Conservation (phyloP, 441 rosid species). For the Populus hybrid region DNA sequence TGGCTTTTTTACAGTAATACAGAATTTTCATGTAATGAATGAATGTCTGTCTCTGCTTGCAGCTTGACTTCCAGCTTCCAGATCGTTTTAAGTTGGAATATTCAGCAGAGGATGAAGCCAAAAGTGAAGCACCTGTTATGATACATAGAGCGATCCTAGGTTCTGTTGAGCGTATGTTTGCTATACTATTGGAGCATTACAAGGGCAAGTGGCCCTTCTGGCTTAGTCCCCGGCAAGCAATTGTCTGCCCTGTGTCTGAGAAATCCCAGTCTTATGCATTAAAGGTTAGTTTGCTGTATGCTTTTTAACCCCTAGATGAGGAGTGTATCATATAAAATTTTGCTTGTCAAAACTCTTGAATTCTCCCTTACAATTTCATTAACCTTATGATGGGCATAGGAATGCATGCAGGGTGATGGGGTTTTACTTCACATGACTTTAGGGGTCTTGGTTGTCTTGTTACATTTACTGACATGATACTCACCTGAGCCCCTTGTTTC, state of each 20-base stretch:
- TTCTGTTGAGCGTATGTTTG: constrained; percentile 98
- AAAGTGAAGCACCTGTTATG: constrained; percentile 85
- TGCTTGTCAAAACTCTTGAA: neutral
- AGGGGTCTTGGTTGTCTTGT: no score
- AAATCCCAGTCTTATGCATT: constrained; percentile 76
- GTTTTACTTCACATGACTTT: neutral
- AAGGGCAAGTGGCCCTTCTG: constrained; percentile 99
- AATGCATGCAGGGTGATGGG: neutral
- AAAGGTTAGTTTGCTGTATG: constrained; percentile 42
- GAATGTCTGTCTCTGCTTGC: constrained; percentile 27
- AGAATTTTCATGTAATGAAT: constrained; percentile 18
- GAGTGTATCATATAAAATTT: neutral
- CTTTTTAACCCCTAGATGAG: constrained; percentile 7
- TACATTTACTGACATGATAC: neutral
- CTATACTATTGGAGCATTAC: constrained; percentile 91
- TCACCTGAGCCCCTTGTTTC: neutral
- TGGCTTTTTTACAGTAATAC: neutral
- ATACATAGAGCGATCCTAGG: constrained; percentile 97
- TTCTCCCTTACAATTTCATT: neutral
- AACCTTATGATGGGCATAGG: neutral
- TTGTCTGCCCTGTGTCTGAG: constrained; percentile 94
- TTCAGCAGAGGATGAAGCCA: constrained; percentile 89
- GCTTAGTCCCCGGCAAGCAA: constrained; percentile 99
- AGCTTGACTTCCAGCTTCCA: constrained; percentile 99
- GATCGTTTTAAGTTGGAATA: constrained; percentile 78